phyloP scores from a whole-genome alignment of 2,329 filamentous ascomycete species.

The Pseudodiploospora longispora region DNA sequence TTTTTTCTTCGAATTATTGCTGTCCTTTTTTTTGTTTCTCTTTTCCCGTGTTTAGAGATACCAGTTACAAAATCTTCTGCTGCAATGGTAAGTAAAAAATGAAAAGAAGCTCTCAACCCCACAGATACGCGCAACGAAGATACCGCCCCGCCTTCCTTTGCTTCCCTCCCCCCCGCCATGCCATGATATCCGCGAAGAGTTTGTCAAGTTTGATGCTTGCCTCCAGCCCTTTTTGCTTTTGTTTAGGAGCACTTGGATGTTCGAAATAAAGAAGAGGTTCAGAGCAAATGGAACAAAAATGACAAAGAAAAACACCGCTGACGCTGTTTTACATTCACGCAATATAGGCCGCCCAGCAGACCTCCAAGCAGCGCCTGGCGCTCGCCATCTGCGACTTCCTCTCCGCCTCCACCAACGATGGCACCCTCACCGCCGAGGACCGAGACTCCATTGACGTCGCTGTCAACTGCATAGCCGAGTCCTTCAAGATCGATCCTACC shows the following conservation, averaged over 20 bases:
- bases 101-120: slow-evolving; percentile 4
- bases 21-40: not conserved
- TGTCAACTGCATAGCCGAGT: slow-evolving; percentile 86
- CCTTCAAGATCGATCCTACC: slow-evolving; percentile 86
- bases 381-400: slow-evolving; percentile 97
- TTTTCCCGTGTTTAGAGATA: not conserved
- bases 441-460: slow-evolving; percentile 91
- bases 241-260: too few relatives aligned
- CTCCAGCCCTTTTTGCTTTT: not conserved
- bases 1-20: not conserved
- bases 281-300: too few relatives aligned
- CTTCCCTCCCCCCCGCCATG: too few relatives aligned
- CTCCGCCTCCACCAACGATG: slow-evolving; percentile 72
- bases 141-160: too few relatives aligned
- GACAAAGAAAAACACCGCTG: too few relatives aligned
- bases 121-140: not conserved
- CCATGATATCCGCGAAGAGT: too few relatives aligned
- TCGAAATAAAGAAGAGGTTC: too few relatives aligned
- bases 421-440: slow-evolving; percentile 81
- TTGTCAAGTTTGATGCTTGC: not conserved
- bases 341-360: slow-evolving; percentile 27
- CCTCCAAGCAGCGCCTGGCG: slow-evolving; percentile 75
- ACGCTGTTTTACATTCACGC: not conserved
- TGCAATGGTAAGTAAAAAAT: not conserved
- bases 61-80: not conserved